These are phyloP conservation scores for Ceratocystis harringtonii DNA, from an alignment of 2,329 filamentous ascomycete species.

Conservation along the genomic window DNA sequence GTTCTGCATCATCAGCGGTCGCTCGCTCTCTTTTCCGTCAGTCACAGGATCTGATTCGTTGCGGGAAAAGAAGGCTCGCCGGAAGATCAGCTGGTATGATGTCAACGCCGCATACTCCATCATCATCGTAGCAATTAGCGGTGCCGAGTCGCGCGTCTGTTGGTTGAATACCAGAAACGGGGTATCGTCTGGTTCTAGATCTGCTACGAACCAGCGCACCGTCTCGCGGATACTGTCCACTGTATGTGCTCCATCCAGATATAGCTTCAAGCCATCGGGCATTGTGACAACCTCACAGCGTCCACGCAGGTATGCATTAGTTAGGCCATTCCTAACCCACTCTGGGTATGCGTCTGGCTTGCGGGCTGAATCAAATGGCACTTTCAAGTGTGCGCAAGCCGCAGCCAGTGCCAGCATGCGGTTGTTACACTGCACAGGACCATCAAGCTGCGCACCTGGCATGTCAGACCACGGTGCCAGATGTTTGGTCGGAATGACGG, in stretches of 20 bases:
- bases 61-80: constrained; percentile 64
- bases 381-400: constrained; percentile 41
- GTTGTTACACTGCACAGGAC: constrained; percentile 42
- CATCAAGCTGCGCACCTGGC: constrained; percentile 28
- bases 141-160: constrained; percentile 61
- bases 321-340: constrained; percentile 49
- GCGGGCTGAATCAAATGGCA: constrained; percentile 16
- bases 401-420: constrained; percentile 42
- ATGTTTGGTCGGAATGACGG: constrained; percentile 29
- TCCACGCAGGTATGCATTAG: constrained; percentile 53
- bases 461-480: constrained; percentile 31
- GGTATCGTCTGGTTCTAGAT: constrained; percentile 24
- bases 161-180: constrained; percentile 77
- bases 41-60: constrained; percentile 36
- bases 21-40: constrained; percentile 23
- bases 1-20: constrained; percentile 47
- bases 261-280: constrained; percentile 47
- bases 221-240: constrained; percentile 65
- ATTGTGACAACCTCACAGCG: constrained; percentile 53
- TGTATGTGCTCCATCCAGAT: constrained; percentile 79
- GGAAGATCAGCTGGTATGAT: constrained; percentile 38
- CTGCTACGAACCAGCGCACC: constrained; percentile 57
- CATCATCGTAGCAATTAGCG: constrained; percentile 49
- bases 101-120: constrained; percentile 32
- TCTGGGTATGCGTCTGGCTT: constrained; percentile 17